phyloP scores from a whole-genome alignment of 768 basidiomycete genomes.

The Clavaria fumosa region DNA sequence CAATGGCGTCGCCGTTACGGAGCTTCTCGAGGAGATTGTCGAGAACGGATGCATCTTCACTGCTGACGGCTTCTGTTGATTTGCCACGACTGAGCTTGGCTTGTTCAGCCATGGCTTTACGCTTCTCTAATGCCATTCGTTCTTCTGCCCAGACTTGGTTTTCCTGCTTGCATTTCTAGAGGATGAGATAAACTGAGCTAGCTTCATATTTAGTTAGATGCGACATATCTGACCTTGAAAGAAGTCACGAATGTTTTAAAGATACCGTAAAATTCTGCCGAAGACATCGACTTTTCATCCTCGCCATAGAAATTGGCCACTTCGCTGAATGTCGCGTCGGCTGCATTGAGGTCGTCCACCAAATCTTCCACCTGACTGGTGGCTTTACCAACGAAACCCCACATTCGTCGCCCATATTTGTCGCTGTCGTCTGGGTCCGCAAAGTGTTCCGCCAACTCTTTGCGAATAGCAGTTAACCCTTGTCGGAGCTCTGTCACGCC shows the following conservation, averaged over 20 bases:
- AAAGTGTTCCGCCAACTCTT: slow-evolving; percentile 71
- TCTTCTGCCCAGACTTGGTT: slow-evolving; percentile 68
- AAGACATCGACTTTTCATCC: slow-evolving; percentile 73
- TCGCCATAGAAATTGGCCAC: slow-evolving; percentile 89
- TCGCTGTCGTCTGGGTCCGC: slow-evolving; percentile 55
- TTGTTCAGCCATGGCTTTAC: slow-evolving; percentile 53
- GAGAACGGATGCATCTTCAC: slow-evolving; percentile 37
- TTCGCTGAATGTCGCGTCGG: slow-evolving; percentile 70
- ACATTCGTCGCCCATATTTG: slow-evolving; percentile 82
- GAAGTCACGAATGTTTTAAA: slow-evolving; percentile 97
- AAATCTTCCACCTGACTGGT: slow-evolving; percentile 66
- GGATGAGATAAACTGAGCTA: slow-evolving; percentile 6
- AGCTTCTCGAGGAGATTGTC: slow-evolving; percentile 62
- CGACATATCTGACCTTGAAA: slow-evolving; percentile 44
- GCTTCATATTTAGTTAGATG: neutral
- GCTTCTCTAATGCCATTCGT: slow-evolving; percentile 46
- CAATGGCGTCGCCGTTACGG: slow-evolving; percentile 50
- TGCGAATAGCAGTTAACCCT: slow-evolving; percentile 63
- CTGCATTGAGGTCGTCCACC: slow-evolving; percentile 73
- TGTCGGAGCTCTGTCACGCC: slow-evolving; percentile 56
- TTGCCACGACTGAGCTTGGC: slow-evolving; percentile 40
- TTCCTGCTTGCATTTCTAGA: slow-evolving; percentile 75
- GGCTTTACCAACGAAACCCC: slow-evolving; percentile 71
- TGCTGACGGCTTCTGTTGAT: slow-evolving; percentile 26
- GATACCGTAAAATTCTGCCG: slow-evolving; percentile 88